Evolutionary conservation across 2,329 filamentous ascomycete genomes (phyloP).

Genomic region (Capronia americana): DNA sequence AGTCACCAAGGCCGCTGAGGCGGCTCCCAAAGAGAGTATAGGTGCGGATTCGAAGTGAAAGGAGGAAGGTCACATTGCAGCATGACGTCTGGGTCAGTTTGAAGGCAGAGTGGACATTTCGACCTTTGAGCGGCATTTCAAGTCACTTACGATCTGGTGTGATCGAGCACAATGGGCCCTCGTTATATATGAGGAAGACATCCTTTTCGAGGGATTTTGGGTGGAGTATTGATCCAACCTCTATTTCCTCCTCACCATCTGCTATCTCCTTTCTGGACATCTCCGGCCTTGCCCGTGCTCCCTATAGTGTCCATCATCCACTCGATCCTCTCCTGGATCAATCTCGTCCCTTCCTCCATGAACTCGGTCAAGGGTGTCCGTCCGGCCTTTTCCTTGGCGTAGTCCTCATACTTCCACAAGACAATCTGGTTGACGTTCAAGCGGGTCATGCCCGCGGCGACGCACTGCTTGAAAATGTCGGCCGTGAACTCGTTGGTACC

Average conservation of each 20-base stretch:
- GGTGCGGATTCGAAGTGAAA: conserved; percentile 25
- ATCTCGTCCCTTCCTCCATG: conserved; percentile 61
- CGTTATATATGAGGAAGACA: not conserved
- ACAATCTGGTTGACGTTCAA: conserved; percentile 67
- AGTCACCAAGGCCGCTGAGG: conserved; percentile 67
- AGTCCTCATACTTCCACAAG: conserved; percentile 52
- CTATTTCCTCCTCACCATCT: not conserved
- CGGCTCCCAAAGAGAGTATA: conserved; percentile 50
- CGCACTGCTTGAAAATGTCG: conserved; percentile 62
- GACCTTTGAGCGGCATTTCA: not conserved
- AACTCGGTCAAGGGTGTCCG: conserved; percentile 60
- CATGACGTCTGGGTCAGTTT: not conserved
- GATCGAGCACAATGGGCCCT: not conserved
- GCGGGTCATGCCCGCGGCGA: conserved; percentile 62
- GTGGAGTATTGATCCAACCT: not conserved
- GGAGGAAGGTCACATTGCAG: not conserved
- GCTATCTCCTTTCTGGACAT: conserved; percentile 27
- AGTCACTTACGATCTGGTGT: too few relatives aligned
- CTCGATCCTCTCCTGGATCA: conserved; percentile 64
- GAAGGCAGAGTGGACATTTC: not conserved
- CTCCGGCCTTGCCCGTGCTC: conserved; percentile 46
- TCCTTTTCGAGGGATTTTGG: not conserved
- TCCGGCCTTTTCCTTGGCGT: conserved; percentile 57
- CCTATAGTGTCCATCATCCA: conserved; percentile 61
- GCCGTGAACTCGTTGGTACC: conserved; percentile 64